phyloP scores from a whole-genome alignment of 208 protist species.

The Crithidia sp. region DNA sequence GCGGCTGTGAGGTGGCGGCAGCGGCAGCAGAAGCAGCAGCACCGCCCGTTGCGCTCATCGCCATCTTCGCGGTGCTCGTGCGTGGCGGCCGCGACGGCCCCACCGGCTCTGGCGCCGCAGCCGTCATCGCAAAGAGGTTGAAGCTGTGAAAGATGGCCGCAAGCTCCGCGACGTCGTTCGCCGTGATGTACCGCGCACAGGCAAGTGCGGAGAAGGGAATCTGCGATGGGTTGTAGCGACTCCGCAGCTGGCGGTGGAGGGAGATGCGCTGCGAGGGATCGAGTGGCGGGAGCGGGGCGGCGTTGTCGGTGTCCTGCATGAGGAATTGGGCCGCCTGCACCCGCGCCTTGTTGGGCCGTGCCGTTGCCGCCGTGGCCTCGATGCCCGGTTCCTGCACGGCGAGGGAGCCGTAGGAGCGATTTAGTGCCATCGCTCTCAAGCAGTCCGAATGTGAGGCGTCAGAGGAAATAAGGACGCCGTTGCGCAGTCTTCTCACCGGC shows the following conservation, averaged over 20 bases:
- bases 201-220: conserved; percentile 62
- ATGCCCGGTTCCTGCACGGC: not conserved
- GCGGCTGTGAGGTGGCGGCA: no score
- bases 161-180: conserved; percentile 52
- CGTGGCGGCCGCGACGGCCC: not conserved
- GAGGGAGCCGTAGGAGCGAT: not conserved
- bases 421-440: not conserved
- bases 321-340: conserved; percentile 52
- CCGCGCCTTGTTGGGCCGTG: conserved; percentile 42
- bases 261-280: conserved; percentile 41
- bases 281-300: conserved; percentile 27
- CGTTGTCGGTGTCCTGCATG: conserved; percentile 38
- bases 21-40: not conserved
- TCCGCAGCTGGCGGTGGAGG: conserved; percentile 63
- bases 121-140: conserved; percentile 35
- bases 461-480: no score
- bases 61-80: not conserved
- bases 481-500: no score
- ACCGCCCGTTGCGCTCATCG: not conserved
- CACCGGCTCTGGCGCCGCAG: not conserved
- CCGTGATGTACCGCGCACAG: conserved; percentile 59
- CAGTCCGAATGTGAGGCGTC: no score
- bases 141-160: conserved; percentile 48
- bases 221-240: conserved; percentile 80
- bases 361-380: conserved; percentile 6